Conservation (phyloP, 495 filamentous ascomycete genomes). For the Extremus antarcticus region DNA sequence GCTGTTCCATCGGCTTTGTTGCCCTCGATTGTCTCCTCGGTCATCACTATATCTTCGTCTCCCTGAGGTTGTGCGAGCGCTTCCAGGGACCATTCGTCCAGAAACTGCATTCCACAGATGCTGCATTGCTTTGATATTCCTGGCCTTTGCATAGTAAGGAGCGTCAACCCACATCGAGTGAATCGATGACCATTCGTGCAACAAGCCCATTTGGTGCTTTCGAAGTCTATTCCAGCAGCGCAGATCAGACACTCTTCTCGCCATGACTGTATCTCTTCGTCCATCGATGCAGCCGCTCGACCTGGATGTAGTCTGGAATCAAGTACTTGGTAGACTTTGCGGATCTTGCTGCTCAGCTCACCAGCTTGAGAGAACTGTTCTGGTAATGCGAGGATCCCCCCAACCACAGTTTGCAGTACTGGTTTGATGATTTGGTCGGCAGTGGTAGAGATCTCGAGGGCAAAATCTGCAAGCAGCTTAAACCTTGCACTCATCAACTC, state of each 20-base stretch:
- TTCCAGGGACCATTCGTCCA: slow-evolving; percentile 29
- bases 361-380: background rate
- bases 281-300: slow-evolving; percentile 13
- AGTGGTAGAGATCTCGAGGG: background rate
- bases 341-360: slow-evolving; percentile 24
- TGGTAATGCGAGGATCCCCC: slow-evolving; percentile 6
- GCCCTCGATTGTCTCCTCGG: slow-evolving; percentile 13
- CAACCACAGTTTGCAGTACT: slow-evolving; percentile 9
- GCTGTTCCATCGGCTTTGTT: background rate
- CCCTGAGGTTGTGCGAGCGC: slow-evolving; percentile 3
- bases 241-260: slow-evolving; percentile 41
- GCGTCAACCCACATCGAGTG: slow-evolving; percentile 44
- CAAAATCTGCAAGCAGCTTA: background rate
- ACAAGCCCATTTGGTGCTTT: slow-evolving; percentile 25
- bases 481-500: background rate
- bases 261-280: slow-evolving; percentile 20
- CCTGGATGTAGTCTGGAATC: background rate
- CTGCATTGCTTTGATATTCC: slow-evolving; percentile 45
- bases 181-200: slow-evolving; percentile 43
- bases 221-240: slow-evolving; percentile 33
- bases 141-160: slow-evolving; percentile 45
- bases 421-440: background rate
- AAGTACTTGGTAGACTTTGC: slow-evolving; percentile 24
- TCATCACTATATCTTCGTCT: background rate
- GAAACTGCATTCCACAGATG: slow-evolving; percentile 37